These are phyloP conservation scores for Cladobotryum protrusum DNA, from an alignment of 2,329 filamentous ascomycete species.

Conservation along the genomic window DNA sequence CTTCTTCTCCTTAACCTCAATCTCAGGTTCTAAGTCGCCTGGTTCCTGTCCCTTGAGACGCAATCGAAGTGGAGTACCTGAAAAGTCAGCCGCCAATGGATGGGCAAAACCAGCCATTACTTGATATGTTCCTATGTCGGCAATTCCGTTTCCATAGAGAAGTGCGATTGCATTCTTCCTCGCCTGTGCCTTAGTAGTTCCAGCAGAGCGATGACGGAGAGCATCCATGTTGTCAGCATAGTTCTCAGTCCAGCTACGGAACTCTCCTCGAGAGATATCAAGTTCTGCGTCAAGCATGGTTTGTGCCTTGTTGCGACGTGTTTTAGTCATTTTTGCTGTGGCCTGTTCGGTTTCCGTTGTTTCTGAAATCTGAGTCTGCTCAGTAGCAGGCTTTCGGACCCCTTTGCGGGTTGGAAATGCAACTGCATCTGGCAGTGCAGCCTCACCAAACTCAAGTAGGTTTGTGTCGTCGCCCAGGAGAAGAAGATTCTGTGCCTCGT, in stretches of 20 bases:
- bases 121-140: constrained; percentile 20
- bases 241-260: constrained; percentile 35
- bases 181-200: constrained; percentile 29
- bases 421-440: constrained; percentile 32
- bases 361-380: constrained; percentile 5
- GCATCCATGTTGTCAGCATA: constrained; percentile 51
- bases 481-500: background rate
- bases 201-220: constrained; percentile 19
- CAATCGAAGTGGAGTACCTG: constrained; percentile 38
- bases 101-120: constrained; percentile 28
- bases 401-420: constrained; percentile 19
- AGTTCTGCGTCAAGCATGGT: constrained; percentile 27
- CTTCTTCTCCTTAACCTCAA: constrained; percentile 14
- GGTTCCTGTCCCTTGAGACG: constrained; percentile 21
- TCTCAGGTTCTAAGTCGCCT: constrained; percentile 13
- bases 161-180: constrained; percentile 29
- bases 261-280: constrained; percentile 29
- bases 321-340: constrained; percentile 16
- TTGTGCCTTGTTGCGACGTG: constrained; percentile 21
- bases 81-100: constrained; percentile 38
- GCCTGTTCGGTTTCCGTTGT: constrained; percentile 17
- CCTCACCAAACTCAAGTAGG: constrained; percentile 32
- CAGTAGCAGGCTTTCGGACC: background rate
- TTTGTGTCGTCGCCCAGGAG: constrained; percentile 22
- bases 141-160: constrained; percentile 30